A percentile compares a stretch with the other conserved stretches of the same genome.
Conservation (phyloP, 1,284 basidiomycete species). For the Phellopilus nigrolimitatus region DNA sequence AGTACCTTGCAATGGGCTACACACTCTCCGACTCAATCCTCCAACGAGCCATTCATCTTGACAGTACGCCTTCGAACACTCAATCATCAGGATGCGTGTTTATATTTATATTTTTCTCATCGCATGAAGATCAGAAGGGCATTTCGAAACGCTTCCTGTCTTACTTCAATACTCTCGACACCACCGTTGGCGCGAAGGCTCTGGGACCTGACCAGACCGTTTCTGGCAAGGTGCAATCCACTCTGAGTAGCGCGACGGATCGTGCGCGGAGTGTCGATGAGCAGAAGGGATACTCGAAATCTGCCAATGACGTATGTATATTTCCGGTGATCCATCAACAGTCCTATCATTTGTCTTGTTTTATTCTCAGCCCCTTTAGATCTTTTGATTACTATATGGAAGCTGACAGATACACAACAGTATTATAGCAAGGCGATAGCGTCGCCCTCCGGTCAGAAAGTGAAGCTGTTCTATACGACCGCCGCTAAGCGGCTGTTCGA, state of each 20-base stretch:
- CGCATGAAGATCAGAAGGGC: constrained; percentile 83
- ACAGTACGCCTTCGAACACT: constrained; percentile 63
- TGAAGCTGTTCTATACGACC: constrained; percentile 70
- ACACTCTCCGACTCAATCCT: constrained; percentile 74
- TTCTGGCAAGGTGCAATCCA: constrained; percentile 64
- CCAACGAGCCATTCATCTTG: constrained; percentile 82
- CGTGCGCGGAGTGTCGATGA: constrained; percentile 76
- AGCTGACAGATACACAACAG: no score
- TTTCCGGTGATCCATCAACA: no score
- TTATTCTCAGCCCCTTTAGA: no score
- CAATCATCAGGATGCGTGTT: not conserved
- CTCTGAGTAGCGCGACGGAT: constrained; percentile 53
- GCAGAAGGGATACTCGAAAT: constrained; percentile 70
- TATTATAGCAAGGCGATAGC: constrained; percentile 76
- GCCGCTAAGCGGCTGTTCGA: constrained; percentile 80
- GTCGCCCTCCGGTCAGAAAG: constrained; percentile 75
- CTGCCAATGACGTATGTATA: constrained; percentile 62
- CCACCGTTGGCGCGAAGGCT: constrained; percentile 59
- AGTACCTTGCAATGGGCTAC: constrained; percentile 88
- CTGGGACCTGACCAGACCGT: constrained; percentile 73
- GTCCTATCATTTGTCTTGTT: no score
- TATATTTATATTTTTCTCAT: no score
- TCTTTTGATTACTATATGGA: no score
- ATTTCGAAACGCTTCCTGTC: constrained; percentile 81
- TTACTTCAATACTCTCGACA: constrained; percentile 72